phyloP scores from a whole-genome alignment of 352 stramenopile species.

The Phytophthora hibernalis region DNA sequence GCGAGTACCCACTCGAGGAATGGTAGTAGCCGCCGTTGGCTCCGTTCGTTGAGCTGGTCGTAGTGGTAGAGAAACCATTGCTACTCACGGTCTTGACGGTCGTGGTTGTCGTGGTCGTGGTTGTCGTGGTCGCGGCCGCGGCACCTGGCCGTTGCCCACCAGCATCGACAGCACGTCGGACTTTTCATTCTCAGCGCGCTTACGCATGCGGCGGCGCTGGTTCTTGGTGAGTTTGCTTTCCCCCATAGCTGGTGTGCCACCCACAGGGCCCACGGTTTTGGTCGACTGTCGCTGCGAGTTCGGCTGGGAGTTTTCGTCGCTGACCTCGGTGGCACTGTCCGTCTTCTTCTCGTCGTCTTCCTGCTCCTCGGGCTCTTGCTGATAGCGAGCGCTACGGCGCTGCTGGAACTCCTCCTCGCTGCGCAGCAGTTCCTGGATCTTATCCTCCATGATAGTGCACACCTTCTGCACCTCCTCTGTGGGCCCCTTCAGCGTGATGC shows the following conservation, averaged over 20 bases:
- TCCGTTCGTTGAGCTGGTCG: slow-evolving; percentile 34
- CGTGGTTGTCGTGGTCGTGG: slow-evolving; percentile 36
- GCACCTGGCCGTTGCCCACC: slow-evolving; percentile 35
- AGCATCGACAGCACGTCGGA: slow-evolving; percentile 72
- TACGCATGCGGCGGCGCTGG: slow-evolving; percentile 79
- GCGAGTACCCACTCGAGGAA: slow-evolving; percentile 68
- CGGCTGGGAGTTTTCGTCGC: slow-evolving; percentile 48
- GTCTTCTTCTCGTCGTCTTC: slow-evolving; percentile 28
- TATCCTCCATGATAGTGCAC: slow-evolving; percentile 73
- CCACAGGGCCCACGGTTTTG: slow-evolving; percentile 40
- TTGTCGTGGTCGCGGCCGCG: slow-evolving; percentile 36
- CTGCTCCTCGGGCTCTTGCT: slow-evolving; percentile 49
- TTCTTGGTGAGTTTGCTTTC: slow-evolving; percentile 79
- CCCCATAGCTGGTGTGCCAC: slow-evolving; percentile 41
- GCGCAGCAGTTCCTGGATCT: slow-evolving; percentile 65
- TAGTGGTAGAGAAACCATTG: slow-evolving; percentile 24
- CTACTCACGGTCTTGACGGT: slow-evolving; percentile 32
- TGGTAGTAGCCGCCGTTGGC: slow-evolving; percentile 65
- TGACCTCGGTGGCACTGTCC: slow-evolving; percentile 19
- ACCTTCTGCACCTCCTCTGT: slow-evolving; percentile 58
- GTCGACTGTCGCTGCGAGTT: slow-evolving; percentile 16
- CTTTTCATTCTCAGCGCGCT: slow-evolving; percentile 81
- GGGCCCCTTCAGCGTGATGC: slow-evolving; percentile 66
- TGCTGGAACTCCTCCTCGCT: slow-evolving; percentile 61
- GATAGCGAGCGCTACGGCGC: slow-evolving; percentile 36